Conservation (phyloP, 352 stramenopile species). For the Phytophthora pistaciae region DNA sequence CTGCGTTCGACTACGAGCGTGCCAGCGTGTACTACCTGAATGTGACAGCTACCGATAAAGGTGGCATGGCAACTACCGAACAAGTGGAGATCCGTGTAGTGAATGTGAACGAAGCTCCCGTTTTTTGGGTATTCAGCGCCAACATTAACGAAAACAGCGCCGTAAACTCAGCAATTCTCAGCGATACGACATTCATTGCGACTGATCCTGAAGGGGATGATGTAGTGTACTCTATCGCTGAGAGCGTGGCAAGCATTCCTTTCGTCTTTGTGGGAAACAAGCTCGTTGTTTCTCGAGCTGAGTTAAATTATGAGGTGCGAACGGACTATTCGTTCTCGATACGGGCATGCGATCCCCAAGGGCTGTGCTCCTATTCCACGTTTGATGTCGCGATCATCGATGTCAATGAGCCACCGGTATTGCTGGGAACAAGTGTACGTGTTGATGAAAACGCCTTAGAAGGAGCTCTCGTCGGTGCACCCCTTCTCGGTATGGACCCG, state of each 20-base stretch:
- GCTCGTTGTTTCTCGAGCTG: constrained; percentile 18
- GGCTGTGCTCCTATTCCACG: constrained; percentile 12
- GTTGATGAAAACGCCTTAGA: constrained; percentile 29
- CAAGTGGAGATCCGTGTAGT: constrained; percentile 44
- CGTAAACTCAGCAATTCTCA: constrained; percentile 21
- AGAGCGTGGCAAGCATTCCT: constrained; percentile 2
- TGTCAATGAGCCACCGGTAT: constrained; percentile 33
- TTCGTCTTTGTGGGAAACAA: constrained; percentile 31
- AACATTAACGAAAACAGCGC: constrained; percentile 33
- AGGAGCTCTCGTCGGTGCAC: constrained; percentile 20
- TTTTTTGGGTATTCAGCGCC: constrained; percentile 30
- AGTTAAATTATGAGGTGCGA: constrained; percentile 29
- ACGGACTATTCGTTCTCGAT: constrained; percentile 17
- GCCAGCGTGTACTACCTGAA: constrained; percentile 23
- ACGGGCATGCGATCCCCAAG: constrained; percentile 23
- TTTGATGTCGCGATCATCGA: constrained; percentile 26
- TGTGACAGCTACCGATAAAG: constrained; percentile 43
- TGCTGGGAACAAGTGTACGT: constrained; percentile 19
- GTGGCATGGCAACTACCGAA: constrained; percentile 34
- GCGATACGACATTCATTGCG: constrained; percentile 8
- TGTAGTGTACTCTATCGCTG: constrained; percentile 15
- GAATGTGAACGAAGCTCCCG: constrained; percentile 58
- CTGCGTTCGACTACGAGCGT: constrained; percentile 55
- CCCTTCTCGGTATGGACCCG: constrained; percentile 26
- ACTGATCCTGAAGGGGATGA: constrained; percentile 30